Base-by-base conservation (phyloP, 768 basidiomycete species). In the Kwoniella dejecticola region DNA sequence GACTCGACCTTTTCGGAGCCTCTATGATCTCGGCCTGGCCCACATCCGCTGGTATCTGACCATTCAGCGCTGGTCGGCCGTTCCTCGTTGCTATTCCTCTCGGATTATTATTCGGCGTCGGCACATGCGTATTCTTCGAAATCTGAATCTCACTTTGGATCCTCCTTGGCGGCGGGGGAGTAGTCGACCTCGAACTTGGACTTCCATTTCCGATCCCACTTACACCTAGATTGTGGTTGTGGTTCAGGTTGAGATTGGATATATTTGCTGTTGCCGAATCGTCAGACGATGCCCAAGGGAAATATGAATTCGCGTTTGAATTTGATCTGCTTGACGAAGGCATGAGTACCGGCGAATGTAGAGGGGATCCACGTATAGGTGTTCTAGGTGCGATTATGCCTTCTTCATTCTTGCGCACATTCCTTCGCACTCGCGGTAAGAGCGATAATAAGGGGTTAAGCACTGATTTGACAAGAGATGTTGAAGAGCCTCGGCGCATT, bases 51-150 rank as follows among this genome's bases (percentile, higher is more conserved):
- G 41, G 38, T 27, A 21, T 52, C 17, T 17, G 19, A 40, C 24
- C 24, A 40, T 33, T 19, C 13, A 57, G 19, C 24, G 47, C 57
- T 11, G 60, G 60, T 29, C 19, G 46, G 3, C 62, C 62, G 26
- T 63, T 58, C 49, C 62, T 57, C 15, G 62, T 63, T 13, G 62
- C 62, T 53, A 63, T 57, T 27, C 62, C 62, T 31, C 62, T 31
- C 1, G 62, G 62, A 54, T 63, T 63, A 5, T 24, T 45, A 42
- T 13, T 19, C 19, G 45, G 30, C 13, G 23, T 27, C 26, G 27
- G n/a, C 11, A n/a, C 26, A 26, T 6, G 8, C 12, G 31, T 41
- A 1, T 53, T 53, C 15, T 49, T 53, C 1, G 52, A 45, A 17
- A 58, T 42, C 2, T 31, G n/a, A 6, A 58, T 40, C 27, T 57